These are phyloP conservation scores for Sarocladiaceae sp. DNA, from an alignment of 2,329 filamentous ascomycete genomes.

Conservation along the genomic window DNA sequence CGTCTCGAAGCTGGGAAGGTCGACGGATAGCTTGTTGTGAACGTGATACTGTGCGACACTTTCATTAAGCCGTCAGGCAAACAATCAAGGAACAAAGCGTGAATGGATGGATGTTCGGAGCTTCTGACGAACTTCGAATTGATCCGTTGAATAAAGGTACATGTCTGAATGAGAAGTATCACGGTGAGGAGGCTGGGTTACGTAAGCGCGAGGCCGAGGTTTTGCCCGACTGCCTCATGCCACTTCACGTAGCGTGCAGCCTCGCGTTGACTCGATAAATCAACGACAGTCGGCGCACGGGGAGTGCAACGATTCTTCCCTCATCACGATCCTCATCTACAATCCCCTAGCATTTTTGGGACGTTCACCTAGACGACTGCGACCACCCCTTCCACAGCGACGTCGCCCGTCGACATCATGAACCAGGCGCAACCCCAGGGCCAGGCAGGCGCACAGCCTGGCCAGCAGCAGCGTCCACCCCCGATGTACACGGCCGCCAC, in stretches of 20 bases:
- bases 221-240: neutral
- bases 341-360: neutral
- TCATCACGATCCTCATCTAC: neutral
- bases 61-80: too few species aligned
- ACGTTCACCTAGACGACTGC: neutral
- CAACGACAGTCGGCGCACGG: conserved; percentile 1
- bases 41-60: too few species aligned
- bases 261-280: neutral
- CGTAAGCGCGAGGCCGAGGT: neutral
- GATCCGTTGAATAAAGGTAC: too few species aligned
- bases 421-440: conserved; percentile 3
- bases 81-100: too few species aligned
- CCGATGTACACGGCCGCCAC: conserved; percentile 4
- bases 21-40: too few species aligned
- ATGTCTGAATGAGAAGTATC: too few species aligned
- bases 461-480: neutral
- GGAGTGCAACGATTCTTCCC: neutral
- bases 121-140: too few species aligned
- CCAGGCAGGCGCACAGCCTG: conserved; percentile 4
- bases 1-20: too few species aligned
- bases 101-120: too few species aligned
- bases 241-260: neutral
- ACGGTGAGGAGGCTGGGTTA: neutral
- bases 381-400: neutral
- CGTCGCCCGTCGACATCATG: neutral